Conservation (phyloP, 1,284 basidiomycete species). For the Apiotrichum gamsii region DNA sequence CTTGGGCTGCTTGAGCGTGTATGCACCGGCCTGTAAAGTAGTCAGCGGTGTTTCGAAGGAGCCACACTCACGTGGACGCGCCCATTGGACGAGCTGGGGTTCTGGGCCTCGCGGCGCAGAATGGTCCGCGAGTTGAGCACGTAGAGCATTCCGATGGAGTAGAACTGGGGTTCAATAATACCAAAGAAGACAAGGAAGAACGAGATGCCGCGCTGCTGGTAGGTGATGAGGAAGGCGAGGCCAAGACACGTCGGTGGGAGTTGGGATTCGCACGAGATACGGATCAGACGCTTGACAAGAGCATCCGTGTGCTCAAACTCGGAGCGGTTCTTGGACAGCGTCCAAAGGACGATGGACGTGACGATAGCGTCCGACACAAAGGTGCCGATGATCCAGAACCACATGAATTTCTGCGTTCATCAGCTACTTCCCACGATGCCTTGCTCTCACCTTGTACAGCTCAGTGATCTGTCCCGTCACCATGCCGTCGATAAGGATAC, state of each 20-base stretch:
- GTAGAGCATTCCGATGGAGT: conserved; percentile 20
- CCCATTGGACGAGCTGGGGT: neutral
- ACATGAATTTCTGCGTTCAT: conserved; percentile 3
- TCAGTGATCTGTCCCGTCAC: too few relatives aligned
- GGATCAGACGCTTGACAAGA: conserved; percentile 18
- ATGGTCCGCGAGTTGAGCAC: conserved; percentile 21
- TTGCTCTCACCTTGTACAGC: too few relatives aligned
- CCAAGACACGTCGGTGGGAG: conserved; percentile 22
- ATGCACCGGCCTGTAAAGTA: too few relatives aligned
- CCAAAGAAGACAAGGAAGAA: conserved; percentile 22
- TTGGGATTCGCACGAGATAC: conserved; percentile 27
- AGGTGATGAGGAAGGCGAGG: conserved; percentile 20
- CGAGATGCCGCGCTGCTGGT: conserved; percentile 10
- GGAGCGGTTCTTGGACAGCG: conserved; percentile 20
- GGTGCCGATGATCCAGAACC: conserved; percentile 4
- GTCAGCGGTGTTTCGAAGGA: too few relatives aligned
- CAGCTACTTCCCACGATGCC: too few relatives aligned
- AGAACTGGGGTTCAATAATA: conserved; percentile 22
- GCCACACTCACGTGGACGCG: too few relatives aligned
- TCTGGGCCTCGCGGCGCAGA: conserved; percentile 8
- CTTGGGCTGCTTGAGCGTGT: neutral
- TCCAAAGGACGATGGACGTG: conserved; percentile 15
- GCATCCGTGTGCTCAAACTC: conserved; percentile 24
- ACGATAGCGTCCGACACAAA: conserved; percentile 6
- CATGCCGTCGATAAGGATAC: neutral